Percentiles rank a stretch among this genome's conserved stretches.
phyloP scores from a whole-genome alignment of 2,329 filamentous ascomycete species.

The Epicoccum nigrum region DNA sequence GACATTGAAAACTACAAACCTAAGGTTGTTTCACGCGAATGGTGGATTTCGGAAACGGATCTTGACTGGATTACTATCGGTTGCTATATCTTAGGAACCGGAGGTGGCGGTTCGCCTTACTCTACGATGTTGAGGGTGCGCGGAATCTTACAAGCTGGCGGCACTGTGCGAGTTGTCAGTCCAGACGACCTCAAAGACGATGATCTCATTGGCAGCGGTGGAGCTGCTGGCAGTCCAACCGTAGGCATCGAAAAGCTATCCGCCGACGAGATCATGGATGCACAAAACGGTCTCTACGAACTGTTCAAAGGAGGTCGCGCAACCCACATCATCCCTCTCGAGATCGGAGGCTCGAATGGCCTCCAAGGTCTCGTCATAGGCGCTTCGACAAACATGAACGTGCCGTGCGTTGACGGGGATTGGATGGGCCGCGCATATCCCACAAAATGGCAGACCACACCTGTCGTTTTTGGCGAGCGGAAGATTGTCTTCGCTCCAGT shows the following conservation, averaged over 20 bases:
- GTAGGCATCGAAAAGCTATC: constrained; percentile 53
- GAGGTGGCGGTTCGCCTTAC: constrained; percentile 56
- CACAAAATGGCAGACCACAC: constrained; percentile 53
- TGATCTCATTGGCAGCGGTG: constrained; percentile 54
- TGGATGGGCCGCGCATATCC: constrained; percentile 58
- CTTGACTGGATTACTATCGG: constrained; percentile 55
- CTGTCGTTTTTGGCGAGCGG: constrained; percentile 51
- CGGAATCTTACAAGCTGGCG: constrained; percentile 49
- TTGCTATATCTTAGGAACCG: constrained; percentile 57
- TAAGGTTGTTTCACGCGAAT: constrained; percentile 47
- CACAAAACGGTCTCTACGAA: constrained; percentile 45
- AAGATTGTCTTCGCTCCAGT: constrained; percentile 50
- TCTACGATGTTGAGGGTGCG: constrained; percentile 52
- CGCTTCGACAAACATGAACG: constrained; percentile 48
- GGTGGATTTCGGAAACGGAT: constrained; percentile 55
- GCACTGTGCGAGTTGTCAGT: constrained; percentile 51
- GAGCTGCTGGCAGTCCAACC: constrained; percentile 53
- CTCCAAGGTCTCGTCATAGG: constrained; percentile 48
- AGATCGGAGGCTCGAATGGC: constrained; percentile 57
- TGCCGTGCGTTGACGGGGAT: constrained; percentile 55
- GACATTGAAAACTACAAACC: constrained; percentile 50
- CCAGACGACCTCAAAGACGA: constrained; percentile 53
- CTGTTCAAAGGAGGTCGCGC: constrained; percentile 41
- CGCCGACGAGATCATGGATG: constrained; percentile 51
- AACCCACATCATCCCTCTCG: constrained; percentile 49